Conservation (phyloP, 306 rosid genomes). For the Senna tora region DNA sequence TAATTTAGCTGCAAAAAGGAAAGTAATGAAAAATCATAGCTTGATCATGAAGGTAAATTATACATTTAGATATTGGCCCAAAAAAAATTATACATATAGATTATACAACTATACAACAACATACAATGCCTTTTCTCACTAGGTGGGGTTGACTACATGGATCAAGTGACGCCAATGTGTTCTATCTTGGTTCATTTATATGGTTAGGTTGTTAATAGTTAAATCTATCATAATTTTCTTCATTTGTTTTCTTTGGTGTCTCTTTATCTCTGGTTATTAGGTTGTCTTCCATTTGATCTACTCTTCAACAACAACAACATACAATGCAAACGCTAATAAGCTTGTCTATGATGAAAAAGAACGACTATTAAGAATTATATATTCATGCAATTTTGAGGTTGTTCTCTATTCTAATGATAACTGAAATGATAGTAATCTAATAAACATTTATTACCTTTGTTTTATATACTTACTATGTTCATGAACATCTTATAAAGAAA, state of each 20-base stretch:
- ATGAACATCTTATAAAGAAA: conserved; percentile 12
- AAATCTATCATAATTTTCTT: no score
- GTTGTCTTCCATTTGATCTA: no score
- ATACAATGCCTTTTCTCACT: no score
- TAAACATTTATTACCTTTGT: conserved; percentile 24
- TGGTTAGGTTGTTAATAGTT: no score
- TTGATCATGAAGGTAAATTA: not conserved
- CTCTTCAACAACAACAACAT: no score
- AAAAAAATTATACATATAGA: not conserved
- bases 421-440: conserved; percentile 11
- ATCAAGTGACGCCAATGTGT: no score
- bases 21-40: not conserved
- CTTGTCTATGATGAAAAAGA: not conserved
- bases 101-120: not conserved
- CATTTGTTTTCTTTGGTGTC: no score
- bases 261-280: no score
- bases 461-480: conserved; percentile 14
- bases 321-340: no score
- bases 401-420: conserved; percentile 11
- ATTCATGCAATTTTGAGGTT: not conserved
- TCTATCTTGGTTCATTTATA: no score
- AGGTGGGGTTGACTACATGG: no score
- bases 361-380: not conserved
- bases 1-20: not conserved
- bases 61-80: no score